phyloP scores from a whole-genome alignment of 306 rosid species.

The Lagenaria siceraria region DNA sequence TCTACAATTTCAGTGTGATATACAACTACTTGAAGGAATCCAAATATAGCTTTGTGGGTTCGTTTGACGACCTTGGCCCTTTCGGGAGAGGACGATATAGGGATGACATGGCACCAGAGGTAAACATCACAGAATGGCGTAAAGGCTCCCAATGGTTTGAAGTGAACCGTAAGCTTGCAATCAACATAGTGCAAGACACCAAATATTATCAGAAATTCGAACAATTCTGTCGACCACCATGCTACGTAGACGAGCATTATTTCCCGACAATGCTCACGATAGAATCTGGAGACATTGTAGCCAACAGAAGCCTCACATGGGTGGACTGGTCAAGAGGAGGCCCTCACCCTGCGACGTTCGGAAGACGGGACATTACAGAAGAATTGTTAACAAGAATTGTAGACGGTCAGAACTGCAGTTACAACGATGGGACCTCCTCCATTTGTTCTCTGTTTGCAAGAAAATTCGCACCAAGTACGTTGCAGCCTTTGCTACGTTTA shows the following conservation, averaged over 20 bases:
- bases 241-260: slow-evolving; percentile 94
- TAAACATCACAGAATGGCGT: slow-evolving; percentile 68
- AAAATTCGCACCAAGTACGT: slow-evolving; percentile 80
- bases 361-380: slow-evolving; percentile 37
- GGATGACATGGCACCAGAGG: slow-evolving; percentile 58
- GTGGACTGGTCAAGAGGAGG: slow-evolving; percentile 99
- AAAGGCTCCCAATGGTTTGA: slow-evolving; percentile 98
- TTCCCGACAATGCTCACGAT: slow-evolving; percentile 89
- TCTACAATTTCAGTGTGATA: slow-evolving; percentile 45
- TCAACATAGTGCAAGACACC: slow-evolving; percentile 48
- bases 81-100: slow-evolving; percentile 84
- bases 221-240: slow-evolving; percentile 58
- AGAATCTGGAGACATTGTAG: slow-evolving; percentile 33
- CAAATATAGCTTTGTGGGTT: slow-evolving; percentile 60
- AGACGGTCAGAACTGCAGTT: slow-evolving; percentile 32
- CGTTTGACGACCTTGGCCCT: slow-evolving; percentile 75
- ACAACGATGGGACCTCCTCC: slow-evolving; percentile 37
- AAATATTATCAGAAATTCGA: slow-evolving; percentile 45
- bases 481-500: slow-evolving; percentile 57
- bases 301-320: slow-evolving; percentile 90
- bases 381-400: slow-evolving; percentile 39
- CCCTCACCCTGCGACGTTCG: slow-evolving; percentile 86
- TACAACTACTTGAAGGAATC: slow-evolving; percentile 52
- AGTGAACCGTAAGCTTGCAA: slow-evolving; percentile 63
- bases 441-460: slow-evolving; percentile 70